Base-by-base conservation (phyloP, 1,139 yeast species). In the Taiozyma sp. region DNA sequence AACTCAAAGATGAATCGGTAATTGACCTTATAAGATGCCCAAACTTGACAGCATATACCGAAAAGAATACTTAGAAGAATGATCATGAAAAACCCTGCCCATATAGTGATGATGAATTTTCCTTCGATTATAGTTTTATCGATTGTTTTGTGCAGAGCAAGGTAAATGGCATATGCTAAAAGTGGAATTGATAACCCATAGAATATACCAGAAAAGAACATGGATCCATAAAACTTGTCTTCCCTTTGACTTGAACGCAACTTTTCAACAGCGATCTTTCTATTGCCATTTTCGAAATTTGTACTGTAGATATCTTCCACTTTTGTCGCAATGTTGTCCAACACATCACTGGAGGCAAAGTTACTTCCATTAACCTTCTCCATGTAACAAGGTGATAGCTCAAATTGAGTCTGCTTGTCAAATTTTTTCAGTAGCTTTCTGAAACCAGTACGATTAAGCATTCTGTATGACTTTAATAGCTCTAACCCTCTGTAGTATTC, bases 1-100 rank as follows among this genome's bases (percentile, higher is more conserved):
- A 90, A 85, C 68, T 93, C 99, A 48, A 93, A 91, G 55, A 93
- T 90, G 62, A 93, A 91, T 61, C 86, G 86, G 66, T 93, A 93
- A 66, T 91, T 93, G 62, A 93, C 85, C 62, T 87, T 87, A 68
- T 72, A 85, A 47, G 69, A 65, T 30, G 83, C 78, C 90, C 96
- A 93, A 6, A 86, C 80, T 52, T 74, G 70, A 64, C 95, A 80
- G 64, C 88, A 83, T 41, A 87, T 53, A 10, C 84, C 83, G 64
- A 91, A 84, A 13, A 89, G 68, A 21, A 85, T 60, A 14, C 83
- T 69, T 62, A 85, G 76, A 19, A 90, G 60, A 43, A 78, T 72
- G 6, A 85, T 67, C 51, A 90, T 63, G 57, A 90, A 80, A 65
- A 89, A 89, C 1, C 98, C 98, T 6, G 85, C 97, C 96, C 97